Base-by-base conservation (phyloP, 2,329 filamentous ascomycete genomes). In the Hypomyces rosellus region DNA sequence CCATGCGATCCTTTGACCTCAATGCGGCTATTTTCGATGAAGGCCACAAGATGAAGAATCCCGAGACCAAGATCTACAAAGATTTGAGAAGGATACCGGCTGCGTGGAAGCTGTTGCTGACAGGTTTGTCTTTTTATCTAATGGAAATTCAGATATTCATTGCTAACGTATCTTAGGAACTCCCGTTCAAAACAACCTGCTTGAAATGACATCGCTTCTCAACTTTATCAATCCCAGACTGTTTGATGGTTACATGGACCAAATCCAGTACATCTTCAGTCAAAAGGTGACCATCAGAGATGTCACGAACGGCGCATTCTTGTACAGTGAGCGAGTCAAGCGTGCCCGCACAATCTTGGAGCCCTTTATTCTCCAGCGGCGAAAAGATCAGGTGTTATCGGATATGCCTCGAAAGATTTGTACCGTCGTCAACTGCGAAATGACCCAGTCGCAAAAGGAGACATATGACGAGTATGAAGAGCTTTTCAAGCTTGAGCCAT, bases 181-280 rank as follows among this genome's bases (percentile, higher is more conserved):
- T 0, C 93, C 93, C 0, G 78, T 99, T 2, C 89, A 95, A 66
- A 95, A 99, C 70, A 97, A 97, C 65, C 74, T 99, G 16, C 85
- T 92, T 63, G 93, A 99, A 69, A 81, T 99, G 61, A 86, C 90
- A 38, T 88, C 90, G 2, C 80, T 99, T 13, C 79, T 99, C 12
- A 89, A 86, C n/a, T 97, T 99, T 64, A 90, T 99, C 61, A 86
- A 97, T 67, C 93, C 93, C 0, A 72, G 80, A 7, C 78, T 97
- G 34, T 99, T 99, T 65, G 74, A 80, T 9, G 80, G 85, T 34
- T 83, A 86, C 55, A 82, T 86, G 59, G 84, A 93, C 8, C 82
- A 91, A 54, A 77, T 99, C n/a, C 77, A 86, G 51, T 86, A 84
- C 47, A 86, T 97, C 44, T 99, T 99, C 71, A 89, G 89, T 58